Conservation (phyloP, 805 yeast genomes). For the Candida qinlingensis region DNA sequence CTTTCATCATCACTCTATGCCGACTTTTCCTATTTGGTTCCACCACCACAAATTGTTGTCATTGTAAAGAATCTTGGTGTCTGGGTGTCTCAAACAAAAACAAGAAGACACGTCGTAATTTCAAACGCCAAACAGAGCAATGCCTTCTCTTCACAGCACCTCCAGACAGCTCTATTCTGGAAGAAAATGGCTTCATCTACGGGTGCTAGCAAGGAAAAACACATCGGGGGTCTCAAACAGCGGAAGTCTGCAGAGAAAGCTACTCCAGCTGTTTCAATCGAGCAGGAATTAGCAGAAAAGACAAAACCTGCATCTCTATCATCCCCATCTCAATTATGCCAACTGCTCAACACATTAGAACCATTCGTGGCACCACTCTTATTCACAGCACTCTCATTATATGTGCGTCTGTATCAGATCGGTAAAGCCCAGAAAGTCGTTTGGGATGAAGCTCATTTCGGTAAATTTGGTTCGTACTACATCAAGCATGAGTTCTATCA, state of each 20-base stretch:
- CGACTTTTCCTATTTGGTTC: no score
- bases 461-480: conserved; percentile 79
- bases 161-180: no score
- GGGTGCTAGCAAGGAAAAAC: not conserved
- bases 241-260: not conserved
- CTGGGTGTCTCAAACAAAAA: not conserved
- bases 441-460: conserved; percentile 92
- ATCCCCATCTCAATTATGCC: not conserved
- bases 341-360: conserved; percentile 7
- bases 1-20: no score
- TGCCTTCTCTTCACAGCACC: no score
- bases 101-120: not conserved
- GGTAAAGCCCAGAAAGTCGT: conserved; percentile 55
- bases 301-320: not conserved
- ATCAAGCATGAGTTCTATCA: conserved; percentile 74
- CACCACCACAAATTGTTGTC: no score
- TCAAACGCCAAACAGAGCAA: no score
- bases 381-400: conserved; percentile 41
- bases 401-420: conserved; percentile 56
- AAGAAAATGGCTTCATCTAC: not conserved
- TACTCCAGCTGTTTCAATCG: not conserved
- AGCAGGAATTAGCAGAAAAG: not conserved
- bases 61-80: not conserved
- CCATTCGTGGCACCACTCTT: conserved; percentile 35
- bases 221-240: not conserved